These are phyloP conservation scores for Phaeosphaeriaceae sp. DNA, from an alignment of 2,329 filamentous ascomycete genomes.

Conservation along the genomic window DNA sequence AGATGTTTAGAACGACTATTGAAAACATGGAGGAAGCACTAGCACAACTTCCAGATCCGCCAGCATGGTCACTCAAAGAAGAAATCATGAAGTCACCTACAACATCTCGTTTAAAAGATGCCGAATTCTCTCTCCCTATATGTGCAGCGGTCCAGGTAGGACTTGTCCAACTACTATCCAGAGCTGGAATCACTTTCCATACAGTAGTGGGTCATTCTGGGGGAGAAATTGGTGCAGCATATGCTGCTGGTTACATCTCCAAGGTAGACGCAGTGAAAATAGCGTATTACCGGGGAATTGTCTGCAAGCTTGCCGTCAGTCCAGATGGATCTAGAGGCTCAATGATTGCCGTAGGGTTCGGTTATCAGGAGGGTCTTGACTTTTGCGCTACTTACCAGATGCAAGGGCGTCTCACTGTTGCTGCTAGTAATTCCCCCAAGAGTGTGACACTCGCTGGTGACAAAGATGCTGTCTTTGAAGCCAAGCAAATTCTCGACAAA, in stretches of 20 bases:
- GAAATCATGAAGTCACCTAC: slow-evolving; percentile 16
- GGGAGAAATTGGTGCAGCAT: slow-evolving; percentile 51
- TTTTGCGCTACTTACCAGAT: not conserved
- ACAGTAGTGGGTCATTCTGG: slow-evolving; percentile 52
- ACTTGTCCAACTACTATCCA: slow-evolving; percentile 36
- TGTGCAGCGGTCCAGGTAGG: slow-evolving; percentile 48
- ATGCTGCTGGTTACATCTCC: slow-evolving; percentile 35
- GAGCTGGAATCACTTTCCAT: slow-evolving; percentile 31
- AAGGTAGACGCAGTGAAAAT: slow-evolving; percentile 20
- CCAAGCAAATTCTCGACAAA: slow-evolving; percentile 9
- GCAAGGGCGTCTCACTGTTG: slow-evolving; percentile 8
- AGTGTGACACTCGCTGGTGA: slow-evolving; percentile 21
- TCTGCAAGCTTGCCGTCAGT: not conserved
- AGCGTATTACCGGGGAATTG: slow-evolving; percentile 29
- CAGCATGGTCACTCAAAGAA: slow-evolving; percentile 15
- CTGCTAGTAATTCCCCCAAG: slow-evolving; percentile 17
- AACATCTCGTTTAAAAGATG: slow-evolving; percentile 12
- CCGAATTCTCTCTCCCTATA: slow-evolving; percentile 39
- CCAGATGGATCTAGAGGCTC: not conserved
- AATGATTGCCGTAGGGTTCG: slow-evolving; percentile 11
- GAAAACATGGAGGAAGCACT: not conserved
- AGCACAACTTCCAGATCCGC: slow-evolving; percentile 18
- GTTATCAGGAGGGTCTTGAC: slow-evolving; percentile 2
- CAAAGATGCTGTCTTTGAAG: slow-evolving; percentile 17
- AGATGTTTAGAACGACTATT: too few species aligned